Base-by-base conservation (phyloP, 192 early-diverging fungal species). In the Backusella westeae region DNA sequence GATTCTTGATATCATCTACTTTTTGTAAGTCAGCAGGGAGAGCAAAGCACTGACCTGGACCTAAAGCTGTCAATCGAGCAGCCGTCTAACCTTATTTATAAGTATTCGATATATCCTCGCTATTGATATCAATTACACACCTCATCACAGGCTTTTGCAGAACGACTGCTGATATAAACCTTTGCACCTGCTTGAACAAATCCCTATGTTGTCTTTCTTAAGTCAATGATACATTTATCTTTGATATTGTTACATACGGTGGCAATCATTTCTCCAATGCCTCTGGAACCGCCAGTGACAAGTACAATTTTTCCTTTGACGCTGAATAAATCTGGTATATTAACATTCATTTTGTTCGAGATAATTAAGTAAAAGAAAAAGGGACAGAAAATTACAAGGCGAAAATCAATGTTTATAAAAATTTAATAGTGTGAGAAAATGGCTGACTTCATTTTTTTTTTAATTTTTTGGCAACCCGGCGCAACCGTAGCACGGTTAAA, bases 111-210 rank as follows among this genome's bases (percentile, higher is more conserved):
- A 1, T 34, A 49, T 49, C 4, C 19, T 52, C 46, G 17, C n/a
- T 42, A 1, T 32, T 6, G 2, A 26, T 69, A 15, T 7, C 19
- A 29, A 15, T 3, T 49, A 34, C 44, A 36, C 26, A 88, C 90
- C 71, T 87, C 79, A 35, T 90, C 87, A 46, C 89, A 88, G 6
- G 88, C 89, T 6, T 79, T 39, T 9, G 81, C 85, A 59, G 94
- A 93, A 73, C 97, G 92, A 41, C 93, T 92, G 36, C 93, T 91
- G 73, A 98, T 97, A 80, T 98, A 98, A 23, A 99, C 97, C 74
- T 86, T 92, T 70, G 94, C 95, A 5, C 96, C 97, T 82, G 94
- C 94, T 74, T 89, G 89, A 52, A 97, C 91, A 72, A 96, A 92
- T 15, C 92, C 93, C 71, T 89, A 53, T 35, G 26, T 32, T 41